Percentiles rank a stretch among this genome's conserved stretches.
Conservation (phyloP, 2,329 filamentous ascomycete genomes). For the Eutypa lata region DNA sequence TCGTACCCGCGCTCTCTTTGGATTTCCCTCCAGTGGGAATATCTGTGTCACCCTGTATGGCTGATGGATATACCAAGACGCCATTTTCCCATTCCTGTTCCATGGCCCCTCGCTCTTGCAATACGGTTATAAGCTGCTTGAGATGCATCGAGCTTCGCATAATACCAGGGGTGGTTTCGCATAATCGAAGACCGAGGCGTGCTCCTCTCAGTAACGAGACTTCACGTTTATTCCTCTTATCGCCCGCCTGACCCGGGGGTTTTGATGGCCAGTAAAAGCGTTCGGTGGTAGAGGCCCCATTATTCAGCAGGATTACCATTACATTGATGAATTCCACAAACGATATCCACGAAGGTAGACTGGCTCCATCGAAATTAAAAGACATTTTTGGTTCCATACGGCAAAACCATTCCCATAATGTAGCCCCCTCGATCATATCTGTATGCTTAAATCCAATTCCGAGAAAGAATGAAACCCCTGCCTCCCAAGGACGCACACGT, state of each 20-base stretch:
- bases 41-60: not conserved
- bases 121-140: conserved; percentile 2
- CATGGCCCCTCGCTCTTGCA: conserved; percentile 8
- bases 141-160: too few species aligned
- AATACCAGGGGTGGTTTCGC: not conserved
- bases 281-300: not conserved
- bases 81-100: conserved; percentile 3
- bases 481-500: too few species aligned
- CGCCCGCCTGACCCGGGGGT: too few species aligned
- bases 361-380: too few species aligned
- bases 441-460: not conserved
- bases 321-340: not conserved
- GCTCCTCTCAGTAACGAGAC: not conserved
- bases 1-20: not conserved
- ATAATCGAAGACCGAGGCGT: not conserved
- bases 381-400: too few species aligned
- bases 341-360: not conserved
- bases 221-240: not conserved
- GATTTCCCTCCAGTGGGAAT: not conserved
- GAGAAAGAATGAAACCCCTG: not conserved
- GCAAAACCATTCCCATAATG: not conserved
- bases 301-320: not conserved
- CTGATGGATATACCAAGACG: not conserved
- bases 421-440: not conserved
- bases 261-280: not conserved